Evolutionary conservation across 441 rosid species (phyloP).

Genomic region (Croton setiger): DNA sequence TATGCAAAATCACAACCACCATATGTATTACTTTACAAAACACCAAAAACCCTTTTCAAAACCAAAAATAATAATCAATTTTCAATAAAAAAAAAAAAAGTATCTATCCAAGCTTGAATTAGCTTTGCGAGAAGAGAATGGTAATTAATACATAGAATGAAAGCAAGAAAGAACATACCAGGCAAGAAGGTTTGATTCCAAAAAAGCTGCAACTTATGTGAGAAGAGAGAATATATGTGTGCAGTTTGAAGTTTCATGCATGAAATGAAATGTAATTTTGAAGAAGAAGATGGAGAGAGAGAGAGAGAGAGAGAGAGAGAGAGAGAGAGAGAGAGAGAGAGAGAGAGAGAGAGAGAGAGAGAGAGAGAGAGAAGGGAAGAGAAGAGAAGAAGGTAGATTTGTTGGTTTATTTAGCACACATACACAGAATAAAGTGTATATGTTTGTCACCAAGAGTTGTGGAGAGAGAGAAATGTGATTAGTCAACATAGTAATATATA

Average conservation of each 20-base stretch:
- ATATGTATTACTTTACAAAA: background rate
- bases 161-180: conserved; percentile 14
- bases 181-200: background rate
- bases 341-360: background rate
- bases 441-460: background rate
- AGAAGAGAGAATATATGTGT: conserved; percentile 1
- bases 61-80: too few relatives aligned
- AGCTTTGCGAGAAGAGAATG: too few relatives aligned
- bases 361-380: background rate
- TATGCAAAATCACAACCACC: background rate
- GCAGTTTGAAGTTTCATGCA: conserved; percentile 22
- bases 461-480: conserved; percentile 26
- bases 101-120: too few relatives aligned
- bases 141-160: background rate
- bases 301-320: background rate
- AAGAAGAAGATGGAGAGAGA: background rate
- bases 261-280: conserved; percentile 2
- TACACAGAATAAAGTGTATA: conserved; percentile 8
- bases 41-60: too few relatives aligned
- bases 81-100: too few relatives aligned
- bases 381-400: conserved; percentile 4
- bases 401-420: conserved; percentile 14
- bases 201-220: background rate
- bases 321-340: background rate
- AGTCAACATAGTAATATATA: conserved; percentile 37